A percentile compares a stretch with the other conserved stretches of the same genome.
Evolutionary conservation across 2,329 filamentous ascomycete species (phyloP).

Genomic region (Xylaria hypoxylon): DNA sequence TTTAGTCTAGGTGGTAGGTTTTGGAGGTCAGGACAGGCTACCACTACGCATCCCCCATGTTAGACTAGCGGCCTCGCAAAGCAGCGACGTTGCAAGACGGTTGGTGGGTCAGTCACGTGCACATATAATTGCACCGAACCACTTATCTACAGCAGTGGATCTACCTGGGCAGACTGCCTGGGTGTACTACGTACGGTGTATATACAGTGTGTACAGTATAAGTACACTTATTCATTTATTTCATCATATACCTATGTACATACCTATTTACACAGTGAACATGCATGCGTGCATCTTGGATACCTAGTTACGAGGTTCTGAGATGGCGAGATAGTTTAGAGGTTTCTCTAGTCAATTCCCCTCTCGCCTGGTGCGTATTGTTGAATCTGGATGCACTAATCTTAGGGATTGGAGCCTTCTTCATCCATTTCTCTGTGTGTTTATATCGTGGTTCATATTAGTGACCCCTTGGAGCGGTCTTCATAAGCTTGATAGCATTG

Average conservation of each 20-base stretch:
- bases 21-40: conserved; percentile 43
- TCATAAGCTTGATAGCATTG: conserved; percentile 72
- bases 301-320: not conserved
- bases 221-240: too few relatives aligned
- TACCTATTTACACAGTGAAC: not conserved
- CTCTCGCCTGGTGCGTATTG: not conserved
- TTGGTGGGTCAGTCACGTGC: conserved; percentile 35
- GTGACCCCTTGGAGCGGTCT: conserved; percentile 57
- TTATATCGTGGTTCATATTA: conserved; percentile 40
- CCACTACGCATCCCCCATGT: conserved; percentile 29
- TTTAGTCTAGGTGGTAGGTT: conserved; percentile 41
- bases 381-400: too few relatives aligned
- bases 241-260: not conserved
- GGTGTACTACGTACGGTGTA: too few relatives aligned
- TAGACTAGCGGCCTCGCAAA: conserved; percentile 41
- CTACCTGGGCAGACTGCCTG: too few relatives aligned
- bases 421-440: not conserved
- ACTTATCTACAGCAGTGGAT: not conserved
- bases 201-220: too few relatives aligned
- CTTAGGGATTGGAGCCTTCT: not conserved
- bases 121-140: not conserved
- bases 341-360: not conserved
- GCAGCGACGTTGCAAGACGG: conserved; percentile 50
- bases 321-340: not conserved
- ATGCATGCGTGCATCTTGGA: too few relatives aligned